These are phyloP conservation scores for Malassezia restricta DNA, from an alignment of 1,284 basidiomycete genomes.

Conservation along the genomic window DNA sequence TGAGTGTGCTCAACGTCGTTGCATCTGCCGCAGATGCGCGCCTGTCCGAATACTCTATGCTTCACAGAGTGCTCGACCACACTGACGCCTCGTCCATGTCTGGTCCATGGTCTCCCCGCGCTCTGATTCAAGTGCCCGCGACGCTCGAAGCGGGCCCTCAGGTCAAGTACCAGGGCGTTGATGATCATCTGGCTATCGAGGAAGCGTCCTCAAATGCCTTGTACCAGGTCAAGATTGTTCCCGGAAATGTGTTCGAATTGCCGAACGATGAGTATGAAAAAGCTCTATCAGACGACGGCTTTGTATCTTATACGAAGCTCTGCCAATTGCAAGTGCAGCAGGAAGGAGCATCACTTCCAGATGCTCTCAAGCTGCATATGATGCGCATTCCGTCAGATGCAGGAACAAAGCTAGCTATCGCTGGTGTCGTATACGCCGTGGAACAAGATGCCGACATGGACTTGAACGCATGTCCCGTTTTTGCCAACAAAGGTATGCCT, in stretches of 20 bases:
- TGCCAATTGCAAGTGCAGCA: slow-evolving; percentile 4
- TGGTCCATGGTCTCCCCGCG: slow-evolving; percentile 3
- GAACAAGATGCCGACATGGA: background rate
- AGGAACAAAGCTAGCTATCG: background rate
- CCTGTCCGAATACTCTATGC: background rate
- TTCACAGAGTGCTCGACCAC: slow-evolving; percentile 1
- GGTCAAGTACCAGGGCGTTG: background rate
- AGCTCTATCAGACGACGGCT: background rate
- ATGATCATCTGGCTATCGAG: background rate
- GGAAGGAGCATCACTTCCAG: background rate
- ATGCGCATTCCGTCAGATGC: background rate
- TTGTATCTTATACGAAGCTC: slow-evolving; percentile 3
- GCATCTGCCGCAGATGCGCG: background rate
- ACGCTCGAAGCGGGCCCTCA: background rate
- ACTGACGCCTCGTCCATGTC: background rate
- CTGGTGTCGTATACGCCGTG: slow-evolving; percentile 1
- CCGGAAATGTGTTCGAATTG: background rate
- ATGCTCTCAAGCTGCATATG: slow-evolving; percentile 4
- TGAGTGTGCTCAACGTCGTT: background rate
- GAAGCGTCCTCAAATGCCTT: background rate
- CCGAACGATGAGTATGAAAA: background rate
- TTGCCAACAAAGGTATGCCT: background rate
- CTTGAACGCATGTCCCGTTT: slow-evolving; percentile 1
- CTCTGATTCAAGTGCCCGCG: background rate
- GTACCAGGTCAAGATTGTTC: slow-evolving; percentile 6